These are phyloP conservation scores for Hemileia vastatrix DNA, from an alignment of 1,284 basidiomycete species.

Conservation along the genomic window DNA sequence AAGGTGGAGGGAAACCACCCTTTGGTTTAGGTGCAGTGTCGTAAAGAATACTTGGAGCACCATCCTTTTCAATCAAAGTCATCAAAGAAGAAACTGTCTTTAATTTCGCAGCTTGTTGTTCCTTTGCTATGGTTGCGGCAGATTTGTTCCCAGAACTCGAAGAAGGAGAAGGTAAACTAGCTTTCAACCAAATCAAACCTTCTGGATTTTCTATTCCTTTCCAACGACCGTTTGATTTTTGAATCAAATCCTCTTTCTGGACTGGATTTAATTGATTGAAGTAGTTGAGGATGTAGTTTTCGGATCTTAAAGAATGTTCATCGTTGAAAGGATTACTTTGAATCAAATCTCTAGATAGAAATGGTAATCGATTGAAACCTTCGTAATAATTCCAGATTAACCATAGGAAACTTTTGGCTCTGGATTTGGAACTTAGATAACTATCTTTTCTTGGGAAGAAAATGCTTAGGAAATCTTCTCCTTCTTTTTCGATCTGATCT, in stretches of 20 bases:
- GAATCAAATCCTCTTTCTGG: no score
- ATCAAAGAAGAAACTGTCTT: background rate
- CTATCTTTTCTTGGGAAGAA: conserved; percentile 38
- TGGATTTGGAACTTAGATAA: conserved; percentile 32
- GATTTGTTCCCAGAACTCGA: background rate
- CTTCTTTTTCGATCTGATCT: conserved; percentile 2
- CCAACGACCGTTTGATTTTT: background rate
- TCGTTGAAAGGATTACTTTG: no score
- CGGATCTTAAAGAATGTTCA: no score
- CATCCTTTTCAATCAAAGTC: background rate
- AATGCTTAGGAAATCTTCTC: conserved; percentile 36
- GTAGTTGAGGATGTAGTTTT: no score
- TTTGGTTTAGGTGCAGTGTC: background rate
- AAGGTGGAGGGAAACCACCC: background rate
- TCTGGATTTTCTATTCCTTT: background rate
- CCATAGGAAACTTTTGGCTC: conserved; percentile 39
- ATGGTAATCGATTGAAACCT: no score
- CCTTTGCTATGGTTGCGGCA: no score
- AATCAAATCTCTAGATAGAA: no score
- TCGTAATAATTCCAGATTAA: conserved; percentile 39
- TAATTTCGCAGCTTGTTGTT: conserved; percentile 12
- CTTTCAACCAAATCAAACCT: background rate
- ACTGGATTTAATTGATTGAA: no score
- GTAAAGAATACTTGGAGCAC: background rate
- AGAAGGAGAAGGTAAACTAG: background rate